Evolutionary conservation across 176 grass and related monocot genomes (phyloP).

Genomic region (Bonia amplexicaulis): DNA sequence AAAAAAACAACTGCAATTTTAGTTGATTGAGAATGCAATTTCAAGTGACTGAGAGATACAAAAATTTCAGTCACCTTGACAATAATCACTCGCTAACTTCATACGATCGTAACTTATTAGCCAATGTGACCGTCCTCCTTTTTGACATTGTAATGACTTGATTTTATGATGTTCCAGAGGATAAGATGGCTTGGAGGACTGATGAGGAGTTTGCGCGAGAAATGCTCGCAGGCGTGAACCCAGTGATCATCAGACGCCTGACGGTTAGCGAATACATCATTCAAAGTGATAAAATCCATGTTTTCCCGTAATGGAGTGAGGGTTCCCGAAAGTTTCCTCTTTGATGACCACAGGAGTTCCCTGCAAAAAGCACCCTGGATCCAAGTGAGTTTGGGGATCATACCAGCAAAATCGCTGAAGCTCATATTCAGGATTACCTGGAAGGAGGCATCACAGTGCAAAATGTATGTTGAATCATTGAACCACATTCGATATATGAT

Average conservation of each 20-base stretch:
- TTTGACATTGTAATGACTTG: background rate
- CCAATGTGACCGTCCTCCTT: background rate
- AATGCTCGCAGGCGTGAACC: conserved; percentile 92
- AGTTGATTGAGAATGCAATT: too few relatives aligned
- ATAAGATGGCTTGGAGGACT: conserved; percentile 71
- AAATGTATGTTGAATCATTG: conserved; percentile 40
- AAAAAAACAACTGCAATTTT: too few relatives aligned
- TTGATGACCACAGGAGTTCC: conserved; percentile 58
- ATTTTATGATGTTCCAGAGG: conserved; percentile 24
- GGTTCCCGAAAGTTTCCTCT: background rate
- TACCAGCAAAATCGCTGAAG: conserved; percentile 70
- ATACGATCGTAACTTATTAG: background rate
- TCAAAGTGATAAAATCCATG: background rate
- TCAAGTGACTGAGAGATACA: too few relatives aligned
- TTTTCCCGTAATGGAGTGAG: background rate
- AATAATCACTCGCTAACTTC: too few relatives aligned
- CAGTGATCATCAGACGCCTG: conserved; percentile 64
- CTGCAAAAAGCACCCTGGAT: conserved; percentile 72
- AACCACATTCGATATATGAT: background rate
- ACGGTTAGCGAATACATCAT: conserved; percentile 34
- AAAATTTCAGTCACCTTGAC: too few relatives aligned
- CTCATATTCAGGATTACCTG: conserved; percentile 58
- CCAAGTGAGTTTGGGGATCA: conserved; percentile 57
- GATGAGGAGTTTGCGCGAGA: conserved; percentile 88
- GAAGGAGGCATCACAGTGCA: conserved; percentile 59